phyloP scores from a whole-genome alignment of 495 filamentous ascomycete genomes.

The Xylaria cubensis region DNA sequence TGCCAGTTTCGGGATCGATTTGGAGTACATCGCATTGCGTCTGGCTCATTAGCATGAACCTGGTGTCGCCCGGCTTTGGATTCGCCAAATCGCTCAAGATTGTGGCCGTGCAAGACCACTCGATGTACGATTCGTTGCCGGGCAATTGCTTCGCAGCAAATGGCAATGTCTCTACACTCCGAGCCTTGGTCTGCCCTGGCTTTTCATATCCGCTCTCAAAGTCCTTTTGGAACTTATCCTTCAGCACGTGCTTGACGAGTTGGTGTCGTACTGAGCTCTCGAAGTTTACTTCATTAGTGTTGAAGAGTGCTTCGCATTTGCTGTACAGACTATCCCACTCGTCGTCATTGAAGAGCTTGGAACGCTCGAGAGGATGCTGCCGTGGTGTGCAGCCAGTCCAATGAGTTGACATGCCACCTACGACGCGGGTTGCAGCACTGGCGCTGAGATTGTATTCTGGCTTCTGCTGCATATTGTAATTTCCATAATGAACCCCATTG shows the following conservation, averaged over 20 bases:
- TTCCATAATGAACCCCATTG: not conserved
- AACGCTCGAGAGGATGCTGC: not conserved
- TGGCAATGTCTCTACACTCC: not conserved
- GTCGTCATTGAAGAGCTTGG: not conserved
- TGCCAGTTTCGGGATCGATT: not conserved
- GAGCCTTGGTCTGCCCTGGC: not conserved
- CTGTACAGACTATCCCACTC: not conserved
- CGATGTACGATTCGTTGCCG: not conserved
- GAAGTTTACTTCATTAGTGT: not conserved
- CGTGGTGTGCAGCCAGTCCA: not conserved
- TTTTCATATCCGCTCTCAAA: not conserved
- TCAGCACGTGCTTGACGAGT: not conserved
- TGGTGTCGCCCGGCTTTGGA: not conserved
- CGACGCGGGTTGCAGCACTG: not conserved
- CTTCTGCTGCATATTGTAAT: not conserved
- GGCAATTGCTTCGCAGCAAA: not conserved
- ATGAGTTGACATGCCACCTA: slow-evolving; percentile 5
- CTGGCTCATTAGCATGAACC: not conserved
- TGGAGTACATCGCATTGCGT: not conserved
- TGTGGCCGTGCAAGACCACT: not conserved
- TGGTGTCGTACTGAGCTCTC: not conserved
- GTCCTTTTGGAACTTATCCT: not conserved
- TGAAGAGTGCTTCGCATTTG: not conserved
- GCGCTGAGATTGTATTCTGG: not conserved
- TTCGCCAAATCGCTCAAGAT: not conserved